Percentiles rank a stretch among this genome's conserved stretches.
Evolutionary conservation across 2,329 filamentous ascomycete species (phyloP).

Genomic region (Clarireedia monteithiana): DNA sequence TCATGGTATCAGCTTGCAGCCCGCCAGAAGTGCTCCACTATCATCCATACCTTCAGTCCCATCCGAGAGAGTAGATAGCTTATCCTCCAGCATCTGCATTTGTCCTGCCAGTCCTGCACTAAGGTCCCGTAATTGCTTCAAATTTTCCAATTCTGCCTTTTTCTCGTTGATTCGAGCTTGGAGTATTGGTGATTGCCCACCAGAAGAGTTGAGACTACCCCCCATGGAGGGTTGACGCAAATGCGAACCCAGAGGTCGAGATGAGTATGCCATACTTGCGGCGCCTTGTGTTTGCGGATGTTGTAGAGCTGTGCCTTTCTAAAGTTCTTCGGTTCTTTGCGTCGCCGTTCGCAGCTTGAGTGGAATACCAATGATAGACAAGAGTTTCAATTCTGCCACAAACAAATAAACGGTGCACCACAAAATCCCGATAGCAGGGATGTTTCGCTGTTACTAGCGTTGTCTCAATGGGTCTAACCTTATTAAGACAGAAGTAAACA

Average conservation of each 20-base stretch:
- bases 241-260: slow-evolving; percentile 55
- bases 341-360: not conserved
- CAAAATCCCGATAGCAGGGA: not conserved
- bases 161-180: slow-evolving; percentile 77
- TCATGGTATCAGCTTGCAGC: slow-evolving; percentile 8
- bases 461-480: slow-evolving; percentile 2
- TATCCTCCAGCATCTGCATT: slow-evolving; percentile 76
- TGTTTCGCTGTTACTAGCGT: not conserved
- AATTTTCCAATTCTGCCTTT: slow-evolving; percentile 71
- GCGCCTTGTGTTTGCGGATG: not conserved
- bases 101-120: slow-evolving; percentile 71
- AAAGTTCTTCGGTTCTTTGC: not conserved
- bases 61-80: slow-evolving; percentile 67
- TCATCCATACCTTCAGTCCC: slow-evolving; percentile 63
- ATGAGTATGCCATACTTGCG: slow-evolving; percentile 46
- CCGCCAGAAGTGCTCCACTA: not conserved
- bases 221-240: slow-evolving; percentile 55
- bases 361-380: not conserved
- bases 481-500: slow-evolving; percentile 26
- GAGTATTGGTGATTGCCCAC: slow-evolving; percentile 60
- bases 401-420: not conserved
- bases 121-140: slow-evolving; percentile 70
- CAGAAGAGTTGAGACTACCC: slow-evolving; percentile 35
- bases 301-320: not conserved
- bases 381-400: no score